Base-by-base conservation (phyloP, 1,284 basidiomycete species). In the Puccinia hordei region DNA sequence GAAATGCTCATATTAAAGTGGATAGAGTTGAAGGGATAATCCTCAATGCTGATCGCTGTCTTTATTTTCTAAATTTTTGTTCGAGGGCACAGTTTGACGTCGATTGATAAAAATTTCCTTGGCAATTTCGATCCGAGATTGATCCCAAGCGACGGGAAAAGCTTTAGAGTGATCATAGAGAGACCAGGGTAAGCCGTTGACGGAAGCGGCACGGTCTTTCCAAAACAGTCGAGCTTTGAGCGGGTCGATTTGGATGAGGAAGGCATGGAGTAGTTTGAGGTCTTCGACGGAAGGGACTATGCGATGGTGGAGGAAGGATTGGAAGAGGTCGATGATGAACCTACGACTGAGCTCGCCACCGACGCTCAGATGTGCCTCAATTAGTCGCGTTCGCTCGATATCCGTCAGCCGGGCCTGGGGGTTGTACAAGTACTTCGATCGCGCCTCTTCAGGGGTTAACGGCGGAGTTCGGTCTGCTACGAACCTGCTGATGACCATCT, bases 401-500 rank as follows among this genome's bases (percentile, higher is more conserved):
- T 80, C 46, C 19, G 68, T 49, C 24, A 80, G 33, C 2, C 17
- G 33, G 4, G 69, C 44, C 15, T 46, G 57, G 4, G 57, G 57
- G 44, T 61, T 73, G 24, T 80, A 17, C 12, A 80, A 24, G 30
- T 65, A 80, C 49, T 80, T 80, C 24, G 66, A 71, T 12, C 27
- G 17, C 2, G 53, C 53, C 51, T 78, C 27, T 38, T 71, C 22
- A 8, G 44, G 24, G 33, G 49, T 71, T 17, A 72, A 24, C 22
- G 59, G 53, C 33, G 68, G 68, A 5, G 78, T 80, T n/a, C 78
- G 68, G 63, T 72, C 55, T 0, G 69, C 68, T 5, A 80, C 59
- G 51, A 80, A 80, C 6, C 35, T 44, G 33, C 65, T 80, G 44
- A 80, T 73, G 1, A 71, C 68, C 68, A 61, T 61, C 59, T 73